Evolutionary conservation across 2,329 filamentous ascomycete genomes (phyloP), one percentile per base, ranked within the genome.

Genomic region (Aspergillus chevalieri): DNA sequence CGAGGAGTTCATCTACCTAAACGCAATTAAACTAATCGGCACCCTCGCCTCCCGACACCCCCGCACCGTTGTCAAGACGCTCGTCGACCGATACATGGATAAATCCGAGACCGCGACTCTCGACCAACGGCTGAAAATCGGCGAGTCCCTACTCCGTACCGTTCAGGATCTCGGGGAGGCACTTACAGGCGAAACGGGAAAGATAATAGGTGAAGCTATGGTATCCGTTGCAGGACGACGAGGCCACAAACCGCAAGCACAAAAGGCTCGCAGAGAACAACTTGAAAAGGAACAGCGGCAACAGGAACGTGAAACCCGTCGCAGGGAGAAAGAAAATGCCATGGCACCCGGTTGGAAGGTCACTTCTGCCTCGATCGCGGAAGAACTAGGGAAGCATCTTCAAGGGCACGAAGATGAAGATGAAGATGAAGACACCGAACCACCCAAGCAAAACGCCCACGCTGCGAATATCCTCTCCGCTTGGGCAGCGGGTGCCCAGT

Each of bases 1-100:
- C 15, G 71, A 74, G 43, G 70, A 73, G 53, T 74, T 71, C 48
- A 65, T 73, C 44, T 73, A 74, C 46, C 58, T 74, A 4, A 71
- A 71, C 42, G 71, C 69, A 21, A 70, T 73, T 47, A 73, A 70
- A 42, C 54, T 69, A 6, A 66, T 73, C 19, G 70, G 69, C 7
- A 63, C 59, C 8, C 50, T 74, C 9, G 69, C 71, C 12, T 70
- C 70, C 3, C 63, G 62, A 22, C 71, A 74, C 51, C 71, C 71
- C 10, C 66, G 62, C 38, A 73, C 71, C 4, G 68, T 71, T 2
- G 45, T 73, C 10, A 71, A 68, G 51, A 66, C 65, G 1, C 61
- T 74, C 2, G 63, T 69, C 2, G 67, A 74, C 5, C 63, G 61
- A 39, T 74, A 74, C 44, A 58, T 64, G 15, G 71, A 74, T 51